Conservation (phyloP, 768 basidiomycete genomes). For the Strobilomyces confusus region DNA sequence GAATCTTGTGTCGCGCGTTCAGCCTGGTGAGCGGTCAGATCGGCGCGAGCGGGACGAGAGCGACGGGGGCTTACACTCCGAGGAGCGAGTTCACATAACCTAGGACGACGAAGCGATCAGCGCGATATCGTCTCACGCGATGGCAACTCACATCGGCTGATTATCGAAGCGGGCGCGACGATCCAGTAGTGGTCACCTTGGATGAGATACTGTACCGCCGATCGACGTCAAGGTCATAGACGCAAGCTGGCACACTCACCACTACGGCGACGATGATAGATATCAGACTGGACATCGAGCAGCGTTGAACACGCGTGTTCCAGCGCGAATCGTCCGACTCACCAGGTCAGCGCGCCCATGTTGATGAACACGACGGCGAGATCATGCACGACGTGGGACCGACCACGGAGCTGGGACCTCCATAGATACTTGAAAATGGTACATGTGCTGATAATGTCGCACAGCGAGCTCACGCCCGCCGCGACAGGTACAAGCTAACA, state of each 20-base stretch:
- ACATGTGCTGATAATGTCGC: conserved; percentile 11
- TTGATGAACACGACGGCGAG: conserved; percentile 13
- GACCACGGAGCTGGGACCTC: conserved; percentile 8
- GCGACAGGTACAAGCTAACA: conserved; percentile 9
- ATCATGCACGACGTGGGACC: conserved; percentile 1
- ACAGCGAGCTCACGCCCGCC: conserved; percentile 2
- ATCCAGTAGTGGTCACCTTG: conserved; percentile 12
- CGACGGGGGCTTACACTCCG: conserved; percentile 3
- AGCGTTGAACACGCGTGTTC: neutral
- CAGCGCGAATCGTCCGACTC: neutral
- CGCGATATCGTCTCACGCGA: neutral
- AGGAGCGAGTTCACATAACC: conserved; percentile 16
- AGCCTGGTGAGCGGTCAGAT: neutral
- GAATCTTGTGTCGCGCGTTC: conserved; percentile 7
- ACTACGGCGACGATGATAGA: conserved; percentile 5
- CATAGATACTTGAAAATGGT: conserved; percentile 11
- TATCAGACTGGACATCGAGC: conserved; percentile 1
- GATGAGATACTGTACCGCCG: conserved; percentile 1
- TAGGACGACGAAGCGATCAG: neutral
- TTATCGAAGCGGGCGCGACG: conserved; percentile 2
- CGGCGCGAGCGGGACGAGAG: neutral
- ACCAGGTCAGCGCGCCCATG: conserved; percentile 17
- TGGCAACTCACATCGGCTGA: conserved; percentile 10
- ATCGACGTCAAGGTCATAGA: neutral
- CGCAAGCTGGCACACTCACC: neutral